Evolutionary conservation across 257 asterid genomes (phyloP).

Genomic region (Hygrophila difformis): DNA sequence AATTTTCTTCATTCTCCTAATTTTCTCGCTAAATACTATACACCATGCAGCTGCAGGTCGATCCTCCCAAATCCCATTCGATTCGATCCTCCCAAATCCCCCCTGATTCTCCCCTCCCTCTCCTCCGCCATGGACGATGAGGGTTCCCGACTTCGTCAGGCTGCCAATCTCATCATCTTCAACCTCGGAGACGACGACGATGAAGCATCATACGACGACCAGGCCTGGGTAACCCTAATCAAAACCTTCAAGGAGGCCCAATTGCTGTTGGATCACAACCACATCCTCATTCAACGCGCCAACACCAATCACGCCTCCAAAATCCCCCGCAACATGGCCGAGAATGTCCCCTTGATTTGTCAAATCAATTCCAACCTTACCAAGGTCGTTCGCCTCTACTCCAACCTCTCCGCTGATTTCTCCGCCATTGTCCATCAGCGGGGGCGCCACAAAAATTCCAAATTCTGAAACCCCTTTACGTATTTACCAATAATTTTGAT

Average conservation of each 20-base stretch:
- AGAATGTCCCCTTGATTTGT: constrained; percentile 47
- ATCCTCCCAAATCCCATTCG: too few relatives aligned
- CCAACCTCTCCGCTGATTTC: constrained; percentile 46
- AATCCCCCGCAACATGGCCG: constrained; percentile 40
- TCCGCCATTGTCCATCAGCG: constrained; percentile 9
- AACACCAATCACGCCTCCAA: constrained; percentile 60
- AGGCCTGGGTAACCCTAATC: constrained; percentile 44
- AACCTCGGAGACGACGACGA: constrained; percentile 15
- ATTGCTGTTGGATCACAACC: constrained; percentile 50
- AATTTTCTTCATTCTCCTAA: too few relatives aligned
- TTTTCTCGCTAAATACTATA: too few relatives aligned
- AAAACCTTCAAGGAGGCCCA: constrained; percentile 49
- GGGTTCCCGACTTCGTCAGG: constrained; percentile 19
- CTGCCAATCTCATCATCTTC: constrained; percentile 13
- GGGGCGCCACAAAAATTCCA: too few relatives aligned
- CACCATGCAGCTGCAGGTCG: too few relatives aligned
- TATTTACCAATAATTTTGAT: too few relatives aligned
- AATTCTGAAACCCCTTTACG: too few relatives aligned
- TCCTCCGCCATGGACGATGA: constrained; percentile 29
- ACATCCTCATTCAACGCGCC: constrained; percentile 53
- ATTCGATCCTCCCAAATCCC: too few relatives aligned
- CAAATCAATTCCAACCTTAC: constrained; percentile 58
- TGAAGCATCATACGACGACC: constrained; percentile 16
- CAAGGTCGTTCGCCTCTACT: constrained; percentile 38
- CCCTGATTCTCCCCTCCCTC: too few relatives aligned